Evolutionary conservation across 2,329 filamentous ascomycete species (phyloP), one percentile per base, ranked within the genome.

Genomic region (Cadophora sp.): DNA sequence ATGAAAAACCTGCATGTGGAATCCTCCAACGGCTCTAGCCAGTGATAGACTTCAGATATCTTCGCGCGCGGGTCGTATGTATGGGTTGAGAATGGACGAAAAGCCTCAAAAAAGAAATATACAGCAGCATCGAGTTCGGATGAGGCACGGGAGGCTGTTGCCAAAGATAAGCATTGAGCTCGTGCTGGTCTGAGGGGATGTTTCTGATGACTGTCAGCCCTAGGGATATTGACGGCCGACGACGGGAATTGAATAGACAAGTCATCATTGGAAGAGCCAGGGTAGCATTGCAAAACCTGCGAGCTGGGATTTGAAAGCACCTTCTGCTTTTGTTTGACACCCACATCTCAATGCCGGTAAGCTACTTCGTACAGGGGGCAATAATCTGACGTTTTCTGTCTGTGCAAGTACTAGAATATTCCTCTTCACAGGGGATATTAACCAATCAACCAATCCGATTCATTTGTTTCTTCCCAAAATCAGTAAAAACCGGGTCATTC

Each of bases 171-270:
- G 58, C 12, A 27, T 43, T 14, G 24, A 19, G 26, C 34, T 43
- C 16, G 22, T 60, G 14, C 22, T 19, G 34, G 11, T n/a, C 11
- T 46, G 37, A 14, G 4, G 6, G 37, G 56, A 7, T 27, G 14
- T 11, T 27, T 60, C 29, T 27, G 37, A 46, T 46, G 37, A 46
- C 34, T 29, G 58, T 61, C 58, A 61, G 58, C 58, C 58, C 58
- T 46, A 61, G 26, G 37, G 40, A 14, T 6, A 37, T 37, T 58
- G 29, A 4, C 55, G 7, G 27, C 55, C 29, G 29, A 22, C 31
- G 11, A 58, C 19, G 1, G 11, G 55, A n/a, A 6, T 16, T 24
- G 8, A n/a, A 37, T 14, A 5, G 1, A 37, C 31, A 5, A 3
- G 27, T 58, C n/a, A 24, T 58, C 19, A 24, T 37, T 58, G 31